phyloP scores from a whole-genome alignment of 257 asterid species.

The Solanum acaule region DNA sequence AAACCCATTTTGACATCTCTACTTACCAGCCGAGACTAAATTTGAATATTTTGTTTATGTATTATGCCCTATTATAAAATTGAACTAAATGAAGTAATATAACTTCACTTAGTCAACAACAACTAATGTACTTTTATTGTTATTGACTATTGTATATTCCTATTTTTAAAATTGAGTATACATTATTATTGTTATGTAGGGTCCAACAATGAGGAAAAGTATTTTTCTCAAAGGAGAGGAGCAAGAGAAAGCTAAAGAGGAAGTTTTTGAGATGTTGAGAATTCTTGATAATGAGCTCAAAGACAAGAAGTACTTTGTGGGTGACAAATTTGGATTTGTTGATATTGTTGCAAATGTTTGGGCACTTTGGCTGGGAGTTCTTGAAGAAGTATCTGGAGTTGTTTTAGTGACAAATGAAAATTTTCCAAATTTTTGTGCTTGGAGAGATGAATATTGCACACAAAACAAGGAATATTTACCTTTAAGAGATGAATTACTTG shows the following conservation, averaged over 20 bases:
- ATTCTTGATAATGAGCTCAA: not conserved
- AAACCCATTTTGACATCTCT: too few species aligned
- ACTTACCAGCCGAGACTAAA: rapidly evolving
- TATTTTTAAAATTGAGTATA: not conserved
- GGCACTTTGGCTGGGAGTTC: not conserved
- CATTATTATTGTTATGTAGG: not conserved
- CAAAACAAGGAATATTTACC: not conserved
- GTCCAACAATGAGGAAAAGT: not conserved
- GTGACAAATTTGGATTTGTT: not conserved
- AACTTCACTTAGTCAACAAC: not conserved
- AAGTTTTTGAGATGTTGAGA: not conserved
- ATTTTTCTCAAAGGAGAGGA: not conserved
- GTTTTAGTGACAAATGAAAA: not conserved
- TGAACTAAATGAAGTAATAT: too few species aligned
- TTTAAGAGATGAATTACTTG: not conserved
- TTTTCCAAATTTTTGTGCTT: not conserved
- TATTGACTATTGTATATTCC: not conserved
- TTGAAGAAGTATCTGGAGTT: not conserved
- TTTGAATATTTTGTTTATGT: too few species aligned
- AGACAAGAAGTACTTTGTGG: not conserved
- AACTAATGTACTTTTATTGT: not conserved
- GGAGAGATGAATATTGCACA: not conserved
- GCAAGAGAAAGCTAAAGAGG: not conserved
- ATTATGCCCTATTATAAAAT: too few species aligned
- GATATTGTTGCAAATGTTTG: not conserved